Base-by-base conservation (phyloP, 148 eudicot genomes). In the Dianthus caryophyllus region DNA sequence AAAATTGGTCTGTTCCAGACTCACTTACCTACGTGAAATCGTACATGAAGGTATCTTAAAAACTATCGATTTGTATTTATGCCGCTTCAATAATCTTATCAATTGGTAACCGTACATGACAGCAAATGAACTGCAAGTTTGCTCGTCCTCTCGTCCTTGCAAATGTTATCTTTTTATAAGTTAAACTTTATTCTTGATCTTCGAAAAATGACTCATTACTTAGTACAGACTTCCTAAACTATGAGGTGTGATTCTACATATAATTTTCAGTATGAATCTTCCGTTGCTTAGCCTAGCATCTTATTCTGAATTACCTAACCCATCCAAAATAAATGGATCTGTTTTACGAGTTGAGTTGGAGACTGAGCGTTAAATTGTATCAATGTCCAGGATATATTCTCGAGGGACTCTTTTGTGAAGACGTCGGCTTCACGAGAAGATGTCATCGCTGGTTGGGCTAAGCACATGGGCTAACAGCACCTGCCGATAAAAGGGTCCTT, bases 1-100 rank as follows among this genome's bases (percentile, higher is more conserved):
- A 93, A 77, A 84, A 79, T 27, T 93, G 98, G 98, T 86, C 89
- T 0, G 77, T 93, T 65, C 96, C 96, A 53, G 88, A 87, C 65
- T 89, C 88, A 41, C 94, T 93, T 66, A 67, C 89, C 55, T 65
- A 77, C 66, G 61, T 87, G 69, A 87, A 89, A 78, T 69, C 89
- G 36, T 93, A 93, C 84, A 87, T 87, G 91, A 83, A 87, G 98
- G 97, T 91, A 82, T 46, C 5, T 3, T 43, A 53, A 12, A 22
- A 17, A 22, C 38, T 33, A 33, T 33, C 7, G 38, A 33, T 33
- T 33, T 7, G 7, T n/a, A n/a, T 0, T 33, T 27, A 6, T 26
- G 10, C 4, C 20, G 39, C 52, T 55, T 39, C 39, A 21, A 16
- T 67, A 41, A 13, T 33, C 11, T 41, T 41, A 9, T 41, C 44